Percentiles rank a stretch among this genome's conserved stretches.
These are phyloP conservation scores for Pueraria montana DNA, from an alignment of 306 rosid genomes.

Conservation along the genomic window DNA sequence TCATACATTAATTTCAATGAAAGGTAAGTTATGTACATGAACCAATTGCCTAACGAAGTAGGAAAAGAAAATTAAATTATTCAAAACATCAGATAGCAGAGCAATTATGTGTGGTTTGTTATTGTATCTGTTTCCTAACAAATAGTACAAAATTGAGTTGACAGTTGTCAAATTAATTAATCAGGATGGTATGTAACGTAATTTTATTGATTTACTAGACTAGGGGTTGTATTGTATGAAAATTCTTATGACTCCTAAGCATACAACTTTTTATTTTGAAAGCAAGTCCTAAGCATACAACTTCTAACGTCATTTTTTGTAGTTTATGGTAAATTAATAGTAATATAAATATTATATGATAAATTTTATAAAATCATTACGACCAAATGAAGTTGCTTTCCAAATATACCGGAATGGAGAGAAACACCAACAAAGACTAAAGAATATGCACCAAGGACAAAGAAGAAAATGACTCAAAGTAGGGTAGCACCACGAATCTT, in stretches of 20 bases:
- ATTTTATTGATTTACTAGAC: neutral
- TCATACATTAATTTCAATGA: neutral
- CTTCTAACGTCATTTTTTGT: neutral
- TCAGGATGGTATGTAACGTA: neutral
- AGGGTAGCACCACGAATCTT: constrained; percentile 17
- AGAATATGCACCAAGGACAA: neutral
- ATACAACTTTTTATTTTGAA: no score
- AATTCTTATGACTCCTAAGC: neutral
- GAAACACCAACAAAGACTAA: neutral
- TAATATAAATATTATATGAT: neutral
- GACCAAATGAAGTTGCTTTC: neutral
- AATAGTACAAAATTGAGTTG: neutral
- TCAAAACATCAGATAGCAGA: neutral
- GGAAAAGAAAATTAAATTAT: neutral
- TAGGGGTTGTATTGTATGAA: neutral
- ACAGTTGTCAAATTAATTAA: no score
- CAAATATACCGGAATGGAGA: neutral
- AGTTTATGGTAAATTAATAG: neutral
- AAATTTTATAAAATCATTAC: neutral
- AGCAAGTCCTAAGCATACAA: neutral
- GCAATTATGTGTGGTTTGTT: neutral
- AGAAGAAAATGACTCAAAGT: constrained; percentile 29
- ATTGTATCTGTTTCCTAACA: neutral
- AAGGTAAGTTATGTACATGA: neutral
- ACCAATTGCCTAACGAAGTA: neutral